Base-by-base conservation (phyloP, 1,284 basidiomycete species). In the Athelia psychrophila region DNA sequence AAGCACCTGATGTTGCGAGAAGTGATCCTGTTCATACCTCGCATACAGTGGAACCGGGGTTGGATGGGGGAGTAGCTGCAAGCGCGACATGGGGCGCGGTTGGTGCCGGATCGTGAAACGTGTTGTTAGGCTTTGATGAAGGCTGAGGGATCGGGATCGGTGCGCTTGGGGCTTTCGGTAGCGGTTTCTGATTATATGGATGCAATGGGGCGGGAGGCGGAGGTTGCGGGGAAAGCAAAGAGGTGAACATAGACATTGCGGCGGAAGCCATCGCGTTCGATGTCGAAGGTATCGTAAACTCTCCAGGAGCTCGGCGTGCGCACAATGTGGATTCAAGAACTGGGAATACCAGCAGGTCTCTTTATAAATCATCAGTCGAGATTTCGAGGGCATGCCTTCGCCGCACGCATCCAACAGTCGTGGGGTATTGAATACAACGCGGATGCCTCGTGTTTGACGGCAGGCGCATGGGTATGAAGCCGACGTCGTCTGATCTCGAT, bases 21-120 rank as follows among this genome's bases (percentile, higher is more conserved):
- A n/a, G n/a, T 8, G 27, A 30, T 30, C 5, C n/a, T 58, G 51
- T 54, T 60, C 33, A n/a, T 22, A 42, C 38, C 20, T 42, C 38
- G 38, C 38, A 42, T 5, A 42, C 16, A 42, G 16, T 22, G n/a
- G 38, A 22, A n/a, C 8, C n/a, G n/a, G 38, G n/a, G n/a, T 40
- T 42, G 35, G 36, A 18, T 13, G 27, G 15, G 10, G 32, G 18
- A 18, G 33, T 42, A 12, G 36, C 22, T 36, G 27, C 48, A 38
- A 42, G 32, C 33, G 24, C n/a, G 20, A 16, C 16, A 42, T 42
- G 6, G 6, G 20, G 6, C n/a, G 38, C 38, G 38, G 9, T 42
- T 8, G 38, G 16, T 6, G 27, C 27, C 20, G 38, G 38, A 22
- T 42, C 38, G 16, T 42, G 6, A 6, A 16, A n/a, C n/a, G 38